Conservation (phyloP, 1,284 basidiomycete species). For the Ganoderma boninense region DNA sequence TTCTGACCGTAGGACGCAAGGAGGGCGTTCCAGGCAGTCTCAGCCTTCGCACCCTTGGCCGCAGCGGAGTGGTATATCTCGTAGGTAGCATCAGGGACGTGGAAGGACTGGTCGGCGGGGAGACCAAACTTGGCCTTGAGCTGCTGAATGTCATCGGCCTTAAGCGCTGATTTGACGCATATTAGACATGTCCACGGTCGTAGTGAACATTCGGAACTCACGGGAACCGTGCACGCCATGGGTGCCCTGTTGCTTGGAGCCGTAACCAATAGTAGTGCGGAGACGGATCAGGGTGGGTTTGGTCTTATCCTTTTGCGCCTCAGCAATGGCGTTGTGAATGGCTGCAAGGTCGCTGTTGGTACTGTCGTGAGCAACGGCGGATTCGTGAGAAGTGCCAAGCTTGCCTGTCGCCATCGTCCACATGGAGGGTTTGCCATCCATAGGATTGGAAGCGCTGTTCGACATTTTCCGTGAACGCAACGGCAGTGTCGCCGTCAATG, state of each 20-base stretch:
- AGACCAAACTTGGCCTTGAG: slow-evolving; percentile 91
- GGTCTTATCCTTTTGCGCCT: slow-evolving; percentile 78
- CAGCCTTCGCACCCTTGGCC: slow-evolving; percentile 77
- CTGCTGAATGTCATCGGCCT: slow-evolving; percentile 88
- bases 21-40: slow-evolving; percentile 81
- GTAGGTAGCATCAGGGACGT: slow-evolving; percentile 81
- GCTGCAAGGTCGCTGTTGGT: slow-evolving; percentile 74
- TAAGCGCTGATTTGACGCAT: slow-evolving; percentile 67
- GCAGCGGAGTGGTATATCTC: slow-evolving; percentile 74
- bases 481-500: slow-evolving; percentile 93
- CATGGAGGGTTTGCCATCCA: slow-evolving; percentile 92
- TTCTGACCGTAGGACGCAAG: slow-evolving; percentile 79
- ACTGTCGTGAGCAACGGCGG: slow-evolving; percentile 6
- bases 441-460: slow-evolving; percentile 89
- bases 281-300: slow-evolving; percentile 91
- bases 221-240: slow-evolving; percentile 94
- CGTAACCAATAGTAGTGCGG: slow-evolving; percentile 93
- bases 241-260: slow-evolving; percentile 91
- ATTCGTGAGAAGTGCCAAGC: slow-evolving; percentile 29
- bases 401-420: slow-evolving; percentile 85
- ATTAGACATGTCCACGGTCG: neutral
- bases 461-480: slow-evolving; percentile 96
- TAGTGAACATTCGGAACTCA: slow-evolving; percentile 48
- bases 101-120: slow-evolving; percentile 82
- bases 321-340: slow-evolving; percentile 84